A percentile compares a stretch with the other conserved stretches of the same genome.
Conservation (phyloP, 371 early-diverging fungal genomes). For the Saksenaea oblongispora region DNA sequence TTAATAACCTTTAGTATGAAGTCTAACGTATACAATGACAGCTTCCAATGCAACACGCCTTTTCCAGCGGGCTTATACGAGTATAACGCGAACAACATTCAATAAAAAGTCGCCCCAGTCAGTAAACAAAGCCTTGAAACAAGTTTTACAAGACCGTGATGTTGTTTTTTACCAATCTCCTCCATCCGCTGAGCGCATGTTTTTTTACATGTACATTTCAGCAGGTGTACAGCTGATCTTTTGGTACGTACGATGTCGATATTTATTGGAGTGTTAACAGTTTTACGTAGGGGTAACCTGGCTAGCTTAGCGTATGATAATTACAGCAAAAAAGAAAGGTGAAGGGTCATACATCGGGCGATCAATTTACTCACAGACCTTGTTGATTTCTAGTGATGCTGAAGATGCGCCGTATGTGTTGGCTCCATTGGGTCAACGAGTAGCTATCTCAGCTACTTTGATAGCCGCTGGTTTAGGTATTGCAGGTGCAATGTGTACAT, state of each 20-base stretch:
- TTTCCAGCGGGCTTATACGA: background rate
- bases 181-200: constrained; percentile 34
- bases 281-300: constrained; percentile 46
- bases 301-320: constrained; percentile 49
- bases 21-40: background rate
- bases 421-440: constrained; percentile 40
- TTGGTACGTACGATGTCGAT: constrained; percentile 26
- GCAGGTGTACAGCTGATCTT: constrained; percentile 54
- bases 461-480: constrained; percentile 44
- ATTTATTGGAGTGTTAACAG: background rate
- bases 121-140: constrained; percentile 12
- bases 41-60: background rate
- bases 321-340: constrained; percentile 43
- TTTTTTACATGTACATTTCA: constrained; percentile 48
- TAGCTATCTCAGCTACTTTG: constrained; percentile 44
- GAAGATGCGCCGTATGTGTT: constrained; percentile 42
- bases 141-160: constrained; percentile 37
- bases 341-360: background rate
- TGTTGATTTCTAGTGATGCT: constrained; percentile 20
- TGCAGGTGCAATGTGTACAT: constrained; percentile 49
- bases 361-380: background rate
- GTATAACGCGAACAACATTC: background rate
- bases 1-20: background rate
- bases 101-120: background rate
- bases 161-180: constrained; percentile 51